These are phyloP conservation scores for Monilinia laxa DNA, from an alignment of 2,329 filamentous ascomycete genomes.

Conservation along the genomic window DNA sequence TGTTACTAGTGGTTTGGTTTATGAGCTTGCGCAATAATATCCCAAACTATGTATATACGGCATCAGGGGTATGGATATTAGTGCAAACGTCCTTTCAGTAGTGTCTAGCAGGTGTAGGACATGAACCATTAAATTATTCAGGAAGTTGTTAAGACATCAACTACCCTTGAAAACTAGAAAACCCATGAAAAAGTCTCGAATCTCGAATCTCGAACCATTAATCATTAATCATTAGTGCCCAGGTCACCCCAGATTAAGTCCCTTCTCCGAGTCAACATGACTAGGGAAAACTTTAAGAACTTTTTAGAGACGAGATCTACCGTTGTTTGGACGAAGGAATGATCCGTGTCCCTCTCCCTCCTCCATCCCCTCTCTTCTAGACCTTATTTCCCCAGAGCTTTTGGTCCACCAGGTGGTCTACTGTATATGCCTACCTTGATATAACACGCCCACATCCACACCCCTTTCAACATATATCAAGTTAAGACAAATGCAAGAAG, in stretches of 20 bases:
- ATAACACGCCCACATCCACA: not conserved
- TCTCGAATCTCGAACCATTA: not conserved
- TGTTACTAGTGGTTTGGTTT: not conserved
- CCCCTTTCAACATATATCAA: not conserved
- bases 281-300: conserved; percentile 1
- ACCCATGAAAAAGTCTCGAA: not conserved
- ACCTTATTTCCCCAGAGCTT: conserved; percentile 8
- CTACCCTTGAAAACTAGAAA: too few relatives aligned
- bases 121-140: conserved; percentile 15
- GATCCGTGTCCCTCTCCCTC: conserved; percentile 2
- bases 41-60: not conserved
- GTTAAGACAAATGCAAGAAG: not conserved
- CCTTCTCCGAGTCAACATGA: conserved; percentile 1
- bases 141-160: conserved; percentile 13
- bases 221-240: conserved; percentile 1
- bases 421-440: too few relatives aligned
- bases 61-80: conserved; percentile 5
- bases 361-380: not conserved
- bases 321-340: conserved; percentile 9
- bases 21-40: conserved; percentile 17
- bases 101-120: not conserved
- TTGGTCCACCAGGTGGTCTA: too few relatives aligned
- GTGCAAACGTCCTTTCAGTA: conserved; percentile 5
- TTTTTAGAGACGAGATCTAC: conserved; percentile 2
- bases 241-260: conserved; percentile 1